Evolutionary conservation across 164 flowering plant genomes (phyloP).

Genomic region (Protea cynaroides): DNA sequence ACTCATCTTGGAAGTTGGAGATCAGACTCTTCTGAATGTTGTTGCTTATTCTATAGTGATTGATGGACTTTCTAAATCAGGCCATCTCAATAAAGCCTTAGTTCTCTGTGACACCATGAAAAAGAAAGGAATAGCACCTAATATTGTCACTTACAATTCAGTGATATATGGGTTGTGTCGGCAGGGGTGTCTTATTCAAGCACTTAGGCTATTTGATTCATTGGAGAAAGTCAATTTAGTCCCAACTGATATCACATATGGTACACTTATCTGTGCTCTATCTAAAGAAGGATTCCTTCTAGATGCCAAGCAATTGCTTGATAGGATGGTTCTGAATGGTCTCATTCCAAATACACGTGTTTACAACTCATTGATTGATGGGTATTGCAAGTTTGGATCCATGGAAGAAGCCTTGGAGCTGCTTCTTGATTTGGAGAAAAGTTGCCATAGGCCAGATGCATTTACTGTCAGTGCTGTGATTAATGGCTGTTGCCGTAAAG

Average conservation of each 20-base stretch:
- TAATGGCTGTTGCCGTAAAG: constrained; percentile 50
- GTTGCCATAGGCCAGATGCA: constrained; percentile 44
- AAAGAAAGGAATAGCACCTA: constrained; percentile 43
- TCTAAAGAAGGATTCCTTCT: constrained; percentile 57
- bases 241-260: constrained; percentile 68
- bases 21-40: constrained; percentile 35
- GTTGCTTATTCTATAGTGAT: constrained; percentile 51
- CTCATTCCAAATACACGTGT: constrained; percentile 45
- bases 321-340: constrained; percentile 57
- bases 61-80: constrained; percentile 72
- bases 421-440: constrained; percentile 36
- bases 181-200: constrained; percentile 77
- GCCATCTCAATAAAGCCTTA: constrained; percentile 48
- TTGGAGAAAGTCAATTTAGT: constrained; percentile 45
- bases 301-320: constrained; percentile 63
- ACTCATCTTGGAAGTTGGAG: constrained; percentile 40
- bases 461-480: constrained; percentile 66
- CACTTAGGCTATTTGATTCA: constrained; percentile 80
- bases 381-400: constrained; percentile 51
- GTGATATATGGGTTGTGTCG: constrained; percentile 66
- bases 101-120: constrained; percentile 54
- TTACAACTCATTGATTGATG: constrained; percentile 68
- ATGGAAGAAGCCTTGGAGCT: constrained; percentile 57
- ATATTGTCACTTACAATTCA: constrained; percentile 65
- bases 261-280: constrained; percentile 52